Conservation (phyloP, 2,329 filamentous ascomycete species). For the Zelopaecilomyces penicillatus region DNA sequence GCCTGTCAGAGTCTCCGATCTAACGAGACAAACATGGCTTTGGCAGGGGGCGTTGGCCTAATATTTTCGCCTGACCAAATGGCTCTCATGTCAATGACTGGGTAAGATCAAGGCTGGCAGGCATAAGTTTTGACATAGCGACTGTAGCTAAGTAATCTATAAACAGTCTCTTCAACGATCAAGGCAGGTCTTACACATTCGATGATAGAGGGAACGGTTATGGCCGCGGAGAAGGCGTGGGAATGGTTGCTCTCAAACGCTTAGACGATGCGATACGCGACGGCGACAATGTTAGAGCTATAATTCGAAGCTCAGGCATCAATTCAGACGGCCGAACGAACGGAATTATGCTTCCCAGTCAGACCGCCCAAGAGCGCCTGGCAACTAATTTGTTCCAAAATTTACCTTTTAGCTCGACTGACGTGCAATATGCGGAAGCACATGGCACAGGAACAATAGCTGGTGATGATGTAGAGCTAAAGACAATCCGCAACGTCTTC, state of each 20-base stretch:
- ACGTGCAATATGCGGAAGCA: conserved; percentile 1
- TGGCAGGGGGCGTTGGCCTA: conserved; percentile 34
- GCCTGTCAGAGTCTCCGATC: conserved; percentile 18
- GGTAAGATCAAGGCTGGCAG: too few species aligned
- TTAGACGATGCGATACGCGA: conserved; percentile 33
- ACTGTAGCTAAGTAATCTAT: too few species aligned
- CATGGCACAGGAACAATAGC: conserved; percentile 12
- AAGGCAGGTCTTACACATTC: conserved; percentile 17
- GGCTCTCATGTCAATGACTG: too few species aligned
- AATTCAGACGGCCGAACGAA: conserved; percentile 34
- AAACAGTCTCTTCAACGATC: background rate
- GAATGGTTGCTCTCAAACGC: conserved; percentile 35
- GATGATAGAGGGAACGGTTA: conserved; percentile 40
- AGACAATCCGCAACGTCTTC: conserved; percentile 1
- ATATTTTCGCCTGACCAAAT: conserved; percentile 23
- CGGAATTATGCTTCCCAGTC: conserved; percentile 27
- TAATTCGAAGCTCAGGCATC: conserved; percentile 26
- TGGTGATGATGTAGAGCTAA: conserved; percentile 10
- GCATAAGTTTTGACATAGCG: too few species aligned
- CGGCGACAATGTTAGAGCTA: conserved; percentile 28
- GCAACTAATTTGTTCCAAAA: conserved; percentile 10
- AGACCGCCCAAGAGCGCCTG: conserved; percentile 12
- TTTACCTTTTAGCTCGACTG: background rate
- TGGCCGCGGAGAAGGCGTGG: conserved; percentile 31
- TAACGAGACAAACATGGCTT: conserved; percentile 23